Percentiles rank a stretch among this genome's conserved stretches.
Conservation (phyloP, 1,284 basidiomycete genomes). For the Malassezia nana region DNA sequence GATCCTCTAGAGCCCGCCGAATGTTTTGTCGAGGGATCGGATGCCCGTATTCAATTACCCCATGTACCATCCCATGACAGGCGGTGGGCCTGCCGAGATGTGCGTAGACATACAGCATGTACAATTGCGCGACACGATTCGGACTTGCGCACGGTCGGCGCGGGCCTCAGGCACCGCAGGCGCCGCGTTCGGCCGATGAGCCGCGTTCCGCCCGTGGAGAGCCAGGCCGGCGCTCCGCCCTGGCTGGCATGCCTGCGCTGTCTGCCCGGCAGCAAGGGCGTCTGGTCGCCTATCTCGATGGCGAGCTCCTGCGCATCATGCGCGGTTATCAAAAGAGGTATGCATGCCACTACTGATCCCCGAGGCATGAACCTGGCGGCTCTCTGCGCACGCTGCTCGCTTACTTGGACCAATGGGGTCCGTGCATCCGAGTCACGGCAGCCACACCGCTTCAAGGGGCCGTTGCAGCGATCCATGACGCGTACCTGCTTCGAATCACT, state of each 20-base stretch:
- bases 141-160: neutral
- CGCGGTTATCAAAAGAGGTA: constrained; percentile 30
- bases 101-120: neutral
- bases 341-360: neutral
- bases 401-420: constrained; percentile 24
- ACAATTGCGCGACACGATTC: neutral
- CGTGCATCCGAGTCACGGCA: constrained; percentile 23
- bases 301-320: constrained; percentile 24
- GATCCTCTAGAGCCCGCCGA: constrained; percentile 59
- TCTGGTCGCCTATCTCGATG: constrained; percentile 29
- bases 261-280: constrained; percentile 28
- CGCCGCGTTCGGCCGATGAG: neutral
- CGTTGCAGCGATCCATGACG: constrained; percentile 23
- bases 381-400: constrained; percentile 20
- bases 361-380: constrained; percentile 20
- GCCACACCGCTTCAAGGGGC: constrained; percentile 28
- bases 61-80: neutral
- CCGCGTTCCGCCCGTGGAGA: neutral
- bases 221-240: neutral
- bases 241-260: constrained; percentile 7
- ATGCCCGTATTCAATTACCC: neutral
- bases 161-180: neutral
- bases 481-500: constrained; percentile 32
- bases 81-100: neutral
- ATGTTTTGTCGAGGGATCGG: too few species aligned